Evolutionary conservation across 352 stramenopile species (phyloP).

Genomic region (Phytophthora meadii): DNA sequence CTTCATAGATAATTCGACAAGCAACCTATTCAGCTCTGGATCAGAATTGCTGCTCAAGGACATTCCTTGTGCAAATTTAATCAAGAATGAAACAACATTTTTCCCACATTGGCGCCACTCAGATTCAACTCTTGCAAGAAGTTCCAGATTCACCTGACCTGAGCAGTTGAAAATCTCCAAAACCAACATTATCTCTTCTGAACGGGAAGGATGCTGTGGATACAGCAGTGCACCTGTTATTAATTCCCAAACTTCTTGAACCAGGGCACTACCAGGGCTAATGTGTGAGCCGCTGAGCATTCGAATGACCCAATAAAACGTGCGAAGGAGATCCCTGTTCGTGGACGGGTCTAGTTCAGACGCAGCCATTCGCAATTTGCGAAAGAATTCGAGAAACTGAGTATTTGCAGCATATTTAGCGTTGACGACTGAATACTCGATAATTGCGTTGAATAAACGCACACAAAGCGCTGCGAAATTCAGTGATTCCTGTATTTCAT

Average conservation of each 20-base stretch:
- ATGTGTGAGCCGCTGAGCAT: not conserved
- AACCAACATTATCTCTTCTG: not conserved
- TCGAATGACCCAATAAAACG: slow-evolving; percentile 8
- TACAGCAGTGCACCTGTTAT: slow-evolving; percentile 1
- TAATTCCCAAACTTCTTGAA: slow-evolving; percentile 18
- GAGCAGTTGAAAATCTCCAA: slow-evolving; percentile 10
- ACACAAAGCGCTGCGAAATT: slow-evolving; percentile 2
- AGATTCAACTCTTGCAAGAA: not conserved
- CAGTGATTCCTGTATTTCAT: not conserved
- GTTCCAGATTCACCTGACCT: not conserved
- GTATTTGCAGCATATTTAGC: slow-evolving; percentile 6
- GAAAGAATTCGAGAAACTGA: no score
- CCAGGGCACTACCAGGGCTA: not conserved
- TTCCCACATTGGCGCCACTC: slow-evolving; percentile 18
- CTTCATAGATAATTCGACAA: slow-evolving; percentile 6
- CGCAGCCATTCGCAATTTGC: no score
- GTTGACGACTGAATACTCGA: slow-evolving; percentile 27
- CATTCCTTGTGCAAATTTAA: not conserved
- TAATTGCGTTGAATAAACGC: slow-evolving; percentile 15
- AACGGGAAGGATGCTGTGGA: not conserved
- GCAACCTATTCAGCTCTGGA: not conserved
- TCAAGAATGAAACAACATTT: slow-evolving; percentile 9
- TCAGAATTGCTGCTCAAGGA: not conserved
- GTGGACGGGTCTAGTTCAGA: not conserved
- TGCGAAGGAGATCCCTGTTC: slow-evolving; percentile 2